These are phyloP conservation scores for Penicillium arizonense DNA, from an alignment of 495 filamentous ascomycete species.

Conservation along the genomic window DNA sequence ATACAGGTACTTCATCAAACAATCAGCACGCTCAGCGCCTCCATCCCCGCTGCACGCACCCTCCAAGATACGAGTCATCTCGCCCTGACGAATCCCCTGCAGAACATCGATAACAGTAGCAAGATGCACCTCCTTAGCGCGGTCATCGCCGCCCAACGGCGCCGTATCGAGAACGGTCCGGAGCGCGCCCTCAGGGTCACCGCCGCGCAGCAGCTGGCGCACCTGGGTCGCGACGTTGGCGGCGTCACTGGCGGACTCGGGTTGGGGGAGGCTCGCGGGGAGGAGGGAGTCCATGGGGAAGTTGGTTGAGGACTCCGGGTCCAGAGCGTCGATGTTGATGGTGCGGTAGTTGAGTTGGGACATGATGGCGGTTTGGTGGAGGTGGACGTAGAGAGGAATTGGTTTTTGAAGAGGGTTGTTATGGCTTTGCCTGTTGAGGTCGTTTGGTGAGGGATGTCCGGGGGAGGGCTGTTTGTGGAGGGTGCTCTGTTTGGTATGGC, in stretches of 20 bases:
- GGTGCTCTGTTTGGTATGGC: conserved; percentile 14
- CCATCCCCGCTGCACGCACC: conserved; percentile 68
- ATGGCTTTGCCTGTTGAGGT: not conserved
- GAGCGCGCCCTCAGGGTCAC: conserved; percentile 82
- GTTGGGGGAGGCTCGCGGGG: conserved; percentile 58
- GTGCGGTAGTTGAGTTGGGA: conserved; percentile 76
- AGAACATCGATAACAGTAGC: conserved; percentile 82
- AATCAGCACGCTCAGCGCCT: conserved; percentile 63
- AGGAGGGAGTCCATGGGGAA: conserved; percentile 80
- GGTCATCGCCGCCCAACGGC: conserved; percentile 67
- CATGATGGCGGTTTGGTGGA: conserved; percentile 40
- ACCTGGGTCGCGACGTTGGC: conserved; percentile 73
- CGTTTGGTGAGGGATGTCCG: not conserved
- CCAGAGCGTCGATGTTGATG: conserved; percentile 87
- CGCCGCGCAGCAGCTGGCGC: conserved; percentile 78
- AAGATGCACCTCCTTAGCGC: conserved; percentile 81
- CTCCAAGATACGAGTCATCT: conserved; percentile 82
- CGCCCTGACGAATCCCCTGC: conserved; percentile 83
- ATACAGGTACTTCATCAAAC: conserved; percentile 54
- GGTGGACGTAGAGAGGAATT: not conserved
- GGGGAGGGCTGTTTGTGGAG: conserved; percentile 3
- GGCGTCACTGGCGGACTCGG: conserved; percentile 67
- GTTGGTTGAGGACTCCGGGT: conserved; percentile 83
- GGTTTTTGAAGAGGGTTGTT: not conserved
- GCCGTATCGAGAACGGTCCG: conserved; percentile 73